These are phyloP conservation scores for Dacryopinax primogenitus DNA, from an alignment of 768 basidiomycete genomes.

Conservation along the genomic window DNA sequence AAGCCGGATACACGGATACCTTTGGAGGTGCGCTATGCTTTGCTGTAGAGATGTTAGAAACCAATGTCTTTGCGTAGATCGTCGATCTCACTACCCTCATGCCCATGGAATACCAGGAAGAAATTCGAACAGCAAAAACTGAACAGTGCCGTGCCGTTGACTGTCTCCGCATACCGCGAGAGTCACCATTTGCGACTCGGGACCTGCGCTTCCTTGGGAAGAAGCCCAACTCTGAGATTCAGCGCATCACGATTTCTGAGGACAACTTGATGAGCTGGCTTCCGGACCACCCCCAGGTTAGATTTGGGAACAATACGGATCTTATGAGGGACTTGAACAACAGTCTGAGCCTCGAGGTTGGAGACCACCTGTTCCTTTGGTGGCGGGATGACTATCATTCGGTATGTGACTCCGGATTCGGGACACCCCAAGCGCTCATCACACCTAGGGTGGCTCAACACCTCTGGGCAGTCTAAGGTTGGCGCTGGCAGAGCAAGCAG, in stretches of 20 bases:
- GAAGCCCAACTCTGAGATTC: too few species aligned
- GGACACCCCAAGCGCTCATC: too few species aligned
- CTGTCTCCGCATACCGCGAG: background rate
- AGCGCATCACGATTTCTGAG: background rate
- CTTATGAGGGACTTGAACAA: background rate
- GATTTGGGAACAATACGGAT: background rate
- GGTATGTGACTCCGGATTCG: background rate
- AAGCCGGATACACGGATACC: constrained; percentile 87
- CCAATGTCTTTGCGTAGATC: constrained; percentile 26
- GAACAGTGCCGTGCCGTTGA: background rate
- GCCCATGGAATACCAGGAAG: constrained; percentile 21
- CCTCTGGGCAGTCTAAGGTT: background rate
- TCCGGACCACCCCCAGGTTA: background rate
- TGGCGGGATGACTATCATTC: background rate
- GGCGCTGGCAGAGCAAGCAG: background rate
- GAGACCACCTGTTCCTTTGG: background rate
- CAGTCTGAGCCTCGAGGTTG: background rate
- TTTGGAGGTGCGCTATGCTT: constrained; percentile 72
- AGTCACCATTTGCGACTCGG: background rate
- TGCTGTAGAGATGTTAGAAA: too few species aligned
- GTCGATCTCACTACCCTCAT: constrained; percentile 26
- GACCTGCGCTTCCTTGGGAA: background rate
- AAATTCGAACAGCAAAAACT: constrained; percentile 15
- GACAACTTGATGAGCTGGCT: background rate
- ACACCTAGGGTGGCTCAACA: background rate